Evolutionary conservation across 768 basidiomycete genomes (phyloP).

Genomic region (Saitozyma podzolica): DNA sequence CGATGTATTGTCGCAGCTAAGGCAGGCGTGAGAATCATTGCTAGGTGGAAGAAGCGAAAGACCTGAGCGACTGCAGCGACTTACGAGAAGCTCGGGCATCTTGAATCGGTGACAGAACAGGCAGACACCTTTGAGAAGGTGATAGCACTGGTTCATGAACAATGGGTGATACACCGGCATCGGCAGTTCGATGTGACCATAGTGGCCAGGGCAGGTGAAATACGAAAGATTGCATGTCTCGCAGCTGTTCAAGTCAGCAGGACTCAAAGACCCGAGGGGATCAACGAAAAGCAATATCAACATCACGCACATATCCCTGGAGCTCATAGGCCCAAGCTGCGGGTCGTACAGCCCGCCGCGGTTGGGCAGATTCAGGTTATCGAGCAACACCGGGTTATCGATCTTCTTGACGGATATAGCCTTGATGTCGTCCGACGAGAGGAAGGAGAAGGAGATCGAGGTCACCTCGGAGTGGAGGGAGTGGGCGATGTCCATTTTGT

Average conservation of each 20-base stretch:
- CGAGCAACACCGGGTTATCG: slow-evolving; percentile 85
- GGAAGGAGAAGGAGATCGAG: slow-evolving; percentile 88
- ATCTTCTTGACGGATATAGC: slow-evolving; percentile 98
- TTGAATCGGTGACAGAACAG: slow-evolving; percentile 94
- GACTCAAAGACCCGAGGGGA: not conserved
- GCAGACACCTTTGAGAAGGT: slow-evolving; percentile 81
- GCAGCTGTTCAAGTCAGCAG: slow-evolving; percentile 63
- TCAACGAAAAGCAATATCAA: too few relatives aligned
- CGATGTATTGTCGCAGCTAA: slow-evolving; percentile 78
- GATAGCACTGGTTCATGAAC: slow-evolving; percentile 88
- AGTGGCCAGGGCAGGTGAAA: slow-evolving; percentile 96
- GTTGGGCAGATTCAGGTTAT: slow-evolving; percentile 90
- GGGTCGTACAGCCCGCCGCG: slow-evolving; percentile 92
- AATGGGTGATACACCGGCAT: slow-evolving; percentile 94
- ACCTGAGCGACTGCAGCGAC: slow-evolving; percentile 10
- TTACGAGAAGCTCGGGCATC: slow-evolving; percentile 68
- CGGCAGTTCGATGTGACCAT: slow-evolving; percentile 94
- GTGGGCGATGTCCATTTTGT: slow-evolving; percentile 78
- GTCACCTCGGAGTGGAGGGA: slow-evolving; percentile 81
- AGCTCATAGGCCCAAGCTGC: slow-evolving; percentile 83
- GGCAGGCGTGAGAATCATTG: slow-evolving; percentile 1
- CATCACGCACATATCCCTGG: slow-evolving; percentile 78
- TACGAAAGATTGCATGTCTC: slow-evolving; percentile 88
- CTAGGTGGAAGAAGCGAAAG: not conserved
- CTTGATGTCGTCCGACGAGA: slow-evolving; percentile 80